Evolutionary conservation across 345 rosid genomes (phyloP).

Genomic region (Noccaea caerulescens): DNA sequence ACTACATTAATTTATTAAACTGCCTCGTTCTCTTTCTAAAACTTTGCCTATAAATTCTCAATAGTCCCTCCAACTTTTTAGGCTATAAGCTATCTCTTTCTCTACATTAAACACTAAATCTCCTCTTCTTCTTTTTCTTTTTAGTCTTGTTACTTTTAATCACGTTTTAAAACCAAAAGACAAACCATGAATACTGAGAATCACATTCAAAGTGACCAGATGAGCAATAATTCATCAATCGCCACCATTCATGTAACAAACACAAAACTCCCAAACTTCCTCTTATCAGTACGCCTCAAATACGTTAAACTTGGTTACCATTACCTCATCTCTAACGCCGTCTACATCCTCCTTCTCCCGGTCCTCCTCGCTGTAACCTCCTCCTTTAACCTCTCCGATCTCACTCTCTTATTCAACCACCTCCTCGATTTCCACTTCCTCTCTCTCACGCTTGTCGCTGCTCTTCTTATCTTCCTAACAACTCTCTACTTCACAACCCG

Average conservation of each 20-base stretch:
- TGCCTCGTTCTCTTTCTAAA: conserved; percentile 17
- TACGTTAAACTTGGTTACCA: conserved; percentile 86
- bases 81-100: conserved; percentile 32
- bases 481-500: conserved; percentile 74
- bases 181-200: conserved; percentile 35
- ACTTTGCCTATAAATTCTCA: conserved; percentile 38
- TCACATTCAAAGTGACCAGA: conserved; percentile 20
- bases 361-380: conserved; percentile 54
- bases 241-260: conserved; percentile 33
- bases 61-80: conserved; percentile 14
- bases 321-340: conserved; percentile 67
- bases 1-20: conserved; percentile 12
- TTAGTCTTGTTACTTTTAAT: not conserved
- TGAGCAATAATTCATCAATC: not conserved
- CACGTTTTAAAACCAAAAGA: not conserved
- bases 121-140: not conserved
- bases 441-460: conserved; percentile 47
- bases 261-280: conserved; percentile 65
- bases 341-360: conserved; percentile 57
- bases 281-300: conserved; percentile 62
- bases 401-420: conserved; percentile 53
- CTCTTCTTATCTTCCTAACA: conserved; percentile 54
- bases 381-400: conserved; percentile 46
- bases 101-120: not conserved
- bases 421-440: conserved; percentile 56